Evolutionary conservation across 768 basidiomycete genomes (phyloP), one percentile per base, ranked within the genome.

Genomic region (Grammothele lineata): DNA sequence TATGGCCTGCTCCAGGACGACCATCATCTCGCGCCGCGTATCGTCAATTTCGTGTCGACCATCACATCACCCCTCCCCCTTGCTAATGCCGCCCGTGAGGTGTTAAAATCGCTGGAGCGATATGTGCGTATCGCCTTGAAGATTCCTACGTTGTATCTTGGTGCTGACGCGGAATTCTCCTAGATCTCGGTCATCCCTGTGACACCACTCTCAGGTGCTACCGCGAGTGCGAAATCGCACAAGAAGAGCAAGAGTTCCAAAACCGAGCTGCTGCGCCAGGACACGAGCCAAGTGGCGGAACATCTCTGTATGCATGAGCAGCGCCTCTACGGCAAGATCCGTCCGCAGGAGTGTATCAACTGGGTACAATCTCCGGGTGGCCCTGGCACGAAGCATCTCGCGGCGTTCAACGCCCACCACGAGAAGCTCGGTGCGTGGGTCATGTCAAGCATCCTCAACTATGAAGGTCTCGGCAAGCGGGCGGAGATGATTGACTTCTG

Each of bases 221-320:
- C 7, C 5, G 51, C 47, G 32, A n/a, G n/a, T n/a, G 58, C 22
- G 2, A 57, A 40, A 35, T 56, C 58, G 15, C 48, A 61, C 26
- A 70, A 65, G 51, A 77, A 74, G 55, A 67, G 71, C 18, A 78
- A 75, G 56, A 60, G 70, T 4, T 72, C 75, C 47, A 80, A 74
- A 59, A 73, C 78, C 54, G 85, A 87, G 40, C 62, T 93, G 15
- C 60, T 79, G 11, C 77, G 80, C 54, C 70, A 87, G 48, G 82
- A 87, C 55, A 74, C 88, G 1, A 59, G 74, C 18, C 80, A 85
- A 45, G 58, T 95, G 26, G 91, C 91, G 0, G 80, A 91, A 35
- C 91, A 94, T 57, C 70, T 95, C 36, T 81, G 85, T n/a, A 66
- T 93, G 37, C 70, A 82, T 51, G 89, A 94, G 62, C 80, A 75